These are phyloP conservation scores for Caloboletus inedulis DNA, from an alignment of 1,284 basidiomycete genomes.

Conservation along the genomic window DNA sequence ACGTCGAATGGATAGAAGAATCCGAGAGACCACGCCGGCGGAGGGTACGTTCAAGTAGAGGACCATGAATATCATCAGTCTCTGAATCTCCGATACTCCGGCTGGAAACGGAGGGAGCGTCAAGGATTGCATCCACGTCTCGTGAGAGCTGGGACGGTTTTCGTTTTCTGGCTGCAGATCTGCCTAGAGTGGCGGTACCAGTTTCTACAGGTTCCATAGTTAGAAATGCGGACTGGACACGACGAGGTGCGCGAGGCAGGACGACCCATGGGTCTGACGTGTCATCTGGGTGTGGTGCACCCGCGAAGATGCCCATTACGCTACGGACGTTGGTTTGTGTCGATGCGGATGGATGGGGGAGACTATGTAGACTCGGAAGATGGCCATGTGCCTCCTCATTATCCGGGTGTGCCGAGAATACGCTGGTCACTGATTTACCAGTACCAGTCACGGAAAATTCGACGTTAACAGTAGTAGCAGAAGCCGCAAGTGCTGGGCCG, in stretches of 20 bases:
- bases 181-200: slow-evolving; percentile 21
- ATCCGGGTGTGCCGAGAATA: slow-evolving; percentile 38
- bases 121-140: slow-evolving; percentile 77
- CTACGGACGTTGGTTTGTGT: slow-evolving; percentile 31
- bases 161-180: slow-evolving; percentile 26
- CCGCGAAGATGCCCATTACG: slow-evolving; percentile 81
- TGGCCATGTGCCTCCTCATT: slow-evolving; percentile 21
- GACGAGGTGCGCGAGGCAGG: slow-evolving; percentile 46
- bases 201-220: slow-evolving; percentile 12
- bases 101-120: slow-evolving; percentile 41
- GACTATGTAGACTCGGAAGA: slow-evolving; percentile 19
- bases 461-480: slow-evolving; percentile 87
- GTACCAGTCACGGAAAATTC: slow-evolving; percentile 82
- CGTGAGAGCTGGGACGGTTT: slow-evolving; percentile 48
- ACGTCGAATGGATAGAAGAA: slow-evolving; percentile 86
- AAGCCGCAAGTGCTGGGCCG: slow-evolving; percentile 78
- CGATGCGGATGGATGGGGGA: slow-evolving; percentile 19
- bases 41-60: slow-evolving; percentile 64
- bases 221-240: slow-evolving; percentile 35
- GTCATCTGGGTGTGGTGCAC: slow-evolving; percentile 54
- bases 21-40: slow-evolving; percentile 82
- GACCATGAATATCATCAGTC: slow-evolving; percentile 38
- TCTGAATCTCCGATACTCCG: slow-evolving; percentile 32
- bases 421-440: slow-evolving; percentile 69
- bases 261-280: slow-evolving; percentile 64